phyloP scores from a whole-genome alignment of 257 asterid species.

The Solanum ossicruentum region DNA sequence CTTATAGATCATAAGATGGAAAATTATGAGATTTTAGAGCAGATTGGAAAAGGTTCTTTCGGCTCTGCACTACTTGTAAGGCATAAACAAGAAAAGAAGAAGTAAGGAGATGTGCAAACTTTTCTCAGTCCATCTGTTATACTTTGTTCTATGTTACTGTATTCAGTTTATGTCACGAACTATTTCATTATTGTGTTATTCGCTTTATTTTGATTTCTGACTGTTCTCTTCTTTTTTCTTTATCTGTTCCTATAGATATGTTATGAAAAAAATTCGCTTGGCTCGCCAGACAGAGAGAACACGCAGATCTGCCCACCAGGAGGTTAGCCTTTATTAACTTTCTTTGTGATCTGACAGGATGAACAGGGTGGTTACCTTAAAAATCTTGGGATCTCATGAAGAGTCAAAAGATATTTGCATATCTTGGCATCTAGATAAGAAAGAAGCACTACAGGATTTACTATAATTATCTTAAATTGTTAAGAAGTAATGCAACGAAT shows the following conservation, averaged over 20 bases:
- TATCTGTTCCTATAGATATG: constrained; percentile 52
- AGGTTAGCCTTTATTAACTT: constrained; percentile 29
- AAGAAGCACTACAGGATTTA: not conserved
- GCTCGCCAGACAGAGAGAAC: constrained; percentile 98
- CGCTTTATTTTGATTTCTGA: not conserved
- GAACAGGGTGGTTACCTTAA: not conserved
- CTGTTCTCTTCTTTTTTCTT: not conserved
- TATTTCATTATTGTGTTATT: not conserved
- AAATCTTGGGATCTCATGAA: not conserved
- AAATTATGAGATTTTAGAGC: constrained; percentile 79
- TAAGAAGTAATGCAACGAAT: not conserved
- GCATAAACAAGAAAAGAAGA: constrained; percentile 89
- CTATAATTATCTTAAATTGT: not conserved
- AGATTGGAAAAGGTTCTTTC: constrained; percentile 92
- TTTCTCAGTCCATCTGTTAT: not conserved
- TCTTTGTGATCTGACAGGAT: not conserved
- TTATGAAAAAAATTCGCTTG: constrained; percentile 91
- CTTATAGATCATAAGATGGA: constrained; percentile 39
- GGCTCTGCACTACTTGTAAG: constrained; percentile 95
- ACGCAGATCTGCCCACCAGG: constrained; percentile 97
- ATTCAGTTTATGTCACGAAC: not conserved
- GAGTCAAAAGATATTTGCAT: not conserved
- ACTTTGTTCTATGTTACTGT: not conserved
- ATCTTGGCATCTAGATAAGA: not conserved
- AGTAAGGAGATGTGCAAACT: constrained; percentile 31